Percentiles rank a stretch among this genome's conserved stretches.
These are phyloP conservation scores for Calonectria leucothoes DNA, from an alignment of 2,329 filamentous ascomycete species.

Conservation along the genomic window DNA sequence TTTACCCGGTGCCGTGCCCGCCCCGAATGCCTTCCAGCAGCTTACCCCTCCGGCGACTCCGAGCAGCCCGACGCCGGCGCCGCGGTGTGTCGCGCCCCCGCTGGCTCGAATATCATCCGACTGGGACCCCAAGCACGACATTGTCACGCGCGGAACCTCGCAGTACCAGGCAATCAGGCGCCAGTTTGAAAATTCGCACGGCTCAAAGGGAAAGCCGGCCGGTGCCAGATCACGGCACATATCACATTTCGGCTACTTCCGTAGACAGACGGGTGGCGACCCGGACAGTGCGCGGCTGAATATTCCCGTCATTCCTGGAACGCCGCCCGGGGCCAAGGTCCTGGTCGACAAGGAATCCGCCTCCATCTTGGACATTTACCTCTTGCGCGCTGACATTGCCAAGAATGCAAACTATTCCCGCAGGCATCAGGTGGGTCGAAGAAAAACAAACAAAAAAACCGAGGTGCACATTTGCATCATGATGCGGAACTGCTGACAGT, in stretches of 20 bases:
- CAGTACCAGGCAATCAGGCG: neutral
- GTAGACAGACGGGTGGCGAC: neutral
- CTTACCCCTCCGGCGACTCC: neutral
- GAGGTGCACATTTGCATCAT: neutral
- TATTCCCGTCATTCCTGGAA: neutral
- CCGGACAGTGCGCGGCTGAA: neutral
- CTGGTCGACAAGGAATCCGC: neutral
- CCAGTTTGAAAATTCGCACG: neutral
- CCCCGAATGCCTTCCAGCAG: neutral
- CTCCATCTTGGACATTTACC: neutral
- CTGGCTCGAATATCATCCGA: neutral
- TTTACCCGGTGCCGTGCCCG: neutral
- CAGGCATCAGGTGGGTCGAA: neutral
- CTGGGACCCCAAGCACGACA: neutral
- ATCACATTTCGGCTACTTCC: neutral
- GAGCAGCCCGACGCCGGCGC: neutral
- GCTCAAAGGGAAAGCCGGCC: neutral
- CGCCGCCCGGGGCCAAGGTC: neutral
- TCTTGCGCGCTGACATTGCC: neutral
- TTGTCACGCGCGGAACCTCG: neutral
- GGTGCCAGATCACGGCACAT: too few species aligned
- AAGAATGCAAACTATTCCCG: neutral
- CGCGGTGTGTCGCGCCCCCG: neutral
- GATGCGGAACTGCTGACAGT: neutral
- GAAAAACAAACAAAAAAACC: too few species aligned